Percentiles rank a stretch among this genome's conserved stretches.
phyloP scores from a whole-genome alignment of 148 eudicot genomes.

The Pharnaceum exiguum region DNA sequence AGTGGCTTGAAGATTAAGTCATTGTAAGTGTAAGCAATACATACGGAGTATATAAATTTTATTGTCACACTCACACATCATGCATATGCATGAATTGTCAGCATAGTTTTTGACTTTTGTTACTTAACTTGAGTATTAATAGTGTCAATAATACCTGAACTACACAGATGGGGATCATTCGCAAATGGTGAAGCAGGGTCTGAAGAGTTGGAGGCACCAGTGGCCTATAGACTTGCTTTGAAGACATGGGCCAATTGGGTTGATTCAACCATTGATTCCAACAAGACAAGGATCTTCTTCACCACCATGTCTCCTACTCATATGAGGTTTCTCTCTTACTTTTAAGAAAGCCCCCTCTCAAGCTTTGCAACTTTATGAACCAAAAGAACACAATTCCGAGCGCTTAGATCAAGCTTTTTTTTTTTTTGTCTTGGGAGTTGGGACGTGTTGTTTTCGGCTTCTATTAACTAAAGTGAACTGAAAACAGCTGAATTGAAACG shows the following conservation, averaged over 20 bases:
- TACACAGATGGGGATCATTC: slow-evolving; percentile 86
- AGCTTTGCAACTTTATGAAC: too few species aligned
- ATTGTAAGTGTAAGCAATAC: slow-evolving; percentile 38
- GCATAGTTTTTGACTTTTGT: too few species aligned
- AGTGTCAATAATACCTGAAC: background rate
- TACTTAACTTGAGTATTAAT: background rate
- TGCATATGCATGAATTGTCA: too few species aligned
- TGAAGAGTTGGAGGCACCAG: slow-evolving; percentile 62
- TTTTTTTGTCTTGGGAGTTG: too few species aligned
- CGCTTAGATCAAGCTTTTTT: too few species aligned
- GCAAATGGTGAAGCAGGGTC: slow-evolving; percentile 80
- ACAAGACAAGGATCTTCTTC: slow-evolving; percentile 71
- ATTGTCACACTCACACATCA: too few species aligned
- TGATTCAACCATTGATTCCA: slow-evolving; percentile 71
- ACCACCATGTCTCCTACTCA: slow-evolving; percentile 98
- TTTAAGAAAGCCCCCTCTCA: background rate
- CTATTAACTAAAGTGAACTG: too few species aligned
- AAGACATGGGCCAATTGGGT: slow-evolving; percentile 99
- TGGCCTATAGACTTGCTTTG: slow-evolving; percentile 67
- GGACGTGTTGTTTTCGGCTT: too few species aligned
- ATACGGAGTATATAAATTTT: too few species aligned
- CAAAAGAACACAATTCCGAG: too few species aligned
- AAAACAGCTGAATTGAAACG: too few species aligned
- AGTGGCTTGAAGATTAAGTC: slow-evolving; percentile 66
- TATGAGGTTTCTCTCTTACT: slow-evolving; percentile 41